Percentiles rank a stretch among this genome's conserved stretches.
These are phyloP conservation scores for Colletotrichum melonis DNA, from an alignment of 2,329 filamentous ascomycete genomes.

Conservation along the genomic window DNA sequence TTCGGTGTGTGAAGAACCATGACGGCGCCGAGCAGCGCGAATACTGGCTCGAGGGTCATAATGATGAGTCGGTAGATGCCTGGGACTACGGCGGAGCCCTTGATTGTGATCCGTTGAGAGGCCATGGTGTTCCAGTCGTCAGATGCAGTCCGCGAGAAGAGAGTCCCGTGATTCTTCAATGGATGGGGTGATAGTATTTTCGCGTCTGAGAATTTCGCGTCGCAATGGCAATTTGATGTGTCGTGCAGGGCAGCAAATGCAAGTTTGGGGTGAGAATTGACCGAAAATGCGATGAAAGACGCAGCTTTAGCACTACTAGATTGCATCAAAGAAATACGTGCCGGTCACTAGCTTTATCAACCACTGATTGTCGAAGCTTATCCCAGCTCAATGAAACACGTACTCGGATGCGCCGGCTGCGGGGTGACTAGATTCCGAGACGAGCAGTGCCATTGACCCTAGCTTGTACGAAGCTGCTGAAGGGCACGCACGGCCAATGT, in stretches of 20 bases:
- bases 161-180: no score
- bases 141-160: no score
- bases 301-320: background rate
- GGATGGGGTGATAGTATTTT: background rate
- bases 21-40: constrained; percentile 44
- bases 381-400: constrained; percentile 17
- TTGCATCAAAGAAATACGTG: background rate
- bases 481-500: background rate
- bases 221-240: background rate
- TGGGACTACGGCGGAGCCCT: constrained; percentile 42
- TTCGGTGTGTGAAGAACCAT: constrained; percentile 43
- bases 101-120: background rate
- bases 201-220: background rate
- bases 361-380: constrained; percentile 9
- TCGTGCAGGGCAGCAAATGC: background rate
- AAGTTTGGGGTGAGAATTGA: background rate
- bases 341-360: constrained; percentile 8
- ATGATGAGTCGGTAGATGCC: constrained; percentile 46
- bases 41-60: constrained; percentile 48
- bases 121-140: background rate
- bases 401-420: constrained; percentile 17
- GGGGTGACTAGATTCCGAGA: constrained; percentile 8
- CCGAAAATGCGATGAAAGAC: constrained; percentile 24
- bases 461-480: background rate
- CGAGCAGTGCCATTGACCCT: background rate